phyloP scores from a whole-genome alignment of 2,329 filamentous ascomycete genomes.

The Raffaelea ambrosiae region DNA sequence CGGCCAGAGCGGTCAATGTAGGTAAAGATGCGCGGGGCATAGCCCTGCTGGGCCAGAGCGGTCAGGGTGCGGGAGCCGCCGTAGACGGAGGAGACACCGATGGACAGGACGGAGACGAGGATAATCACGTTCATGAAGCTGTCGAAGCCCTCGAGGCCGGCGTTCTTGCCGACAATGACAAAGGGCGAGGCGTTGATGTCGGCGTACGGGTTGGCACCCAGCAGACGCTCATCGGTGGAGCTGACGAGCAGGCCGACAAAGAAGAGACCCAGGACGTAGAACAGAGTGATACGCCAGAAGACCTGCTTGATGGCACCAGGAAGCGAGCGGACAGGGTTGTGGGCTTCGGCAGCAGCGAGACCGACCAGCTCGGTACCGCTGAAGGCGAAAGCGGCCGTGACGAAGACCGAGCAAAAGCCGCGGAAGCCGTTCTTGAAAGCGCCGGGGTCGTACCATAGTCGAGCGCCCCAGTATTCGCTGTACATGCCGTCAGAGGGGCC shows the following conservation, averaged over 20 bases:
- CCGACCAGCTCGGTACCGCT: slow-evolving; percentile 68
- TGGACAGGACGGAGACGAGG: slow-evolving; percentile 48
- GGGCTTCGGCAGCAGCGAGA: slow-evolving; percentile 62
- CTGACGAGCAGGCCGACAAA: slow-evolving; percentile 42
- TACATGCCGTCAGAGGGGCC: slow-evolving; percentile 42
- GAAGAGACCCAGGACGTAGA: slow-evolving; percentile 44
- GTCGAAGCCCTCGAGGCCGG: slow-evolving; percentile 41
- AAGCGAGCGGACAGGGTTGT: slow-evolving; percentile 62
- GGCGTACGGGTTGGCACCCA: slow-evolving; percentile 36
- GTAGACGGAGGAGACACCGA: slow-evolving; percentile 51
- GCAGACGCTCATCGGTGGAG: slow-evolving; percentile 35
- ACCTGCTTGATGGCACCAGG: slow-evolving; percentile 80
- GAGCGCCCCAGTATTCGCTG: slow-evolving; percentile 38
- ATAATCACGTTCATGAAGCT: slow-evolving; percentile 53
- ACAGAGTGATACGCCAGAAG: slow-evolving; percentile 49
- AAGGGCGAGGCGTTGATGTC: slow-evolving; percentile 44
- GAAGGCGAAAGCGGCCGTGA: slow-evolving; percentile 66
- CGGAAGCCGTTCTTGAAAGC: slow-evolving; percentile 67
- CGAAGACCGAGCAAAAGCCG: slow-evolving; percentile 63
- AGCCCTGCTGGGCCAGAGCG: slow-evolving; percentile 50
- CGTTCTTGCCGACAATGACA: slow-evolving; percentile 47
- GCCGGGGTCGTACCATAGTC: slow-evolving; percentile 40
- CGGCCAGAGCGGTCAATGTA: slow-evolving; percentile 51
- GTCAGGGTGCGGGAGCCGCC: slow-evolving; percentile 51
- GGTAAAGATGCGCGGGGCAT: slow-evolving; percentile 46